Evolutionary conservation across 140 eudicot species (phyloP), one percentile per base, ranked within the genome.

Genomic region (Bidens hawaiensis): DNA sequence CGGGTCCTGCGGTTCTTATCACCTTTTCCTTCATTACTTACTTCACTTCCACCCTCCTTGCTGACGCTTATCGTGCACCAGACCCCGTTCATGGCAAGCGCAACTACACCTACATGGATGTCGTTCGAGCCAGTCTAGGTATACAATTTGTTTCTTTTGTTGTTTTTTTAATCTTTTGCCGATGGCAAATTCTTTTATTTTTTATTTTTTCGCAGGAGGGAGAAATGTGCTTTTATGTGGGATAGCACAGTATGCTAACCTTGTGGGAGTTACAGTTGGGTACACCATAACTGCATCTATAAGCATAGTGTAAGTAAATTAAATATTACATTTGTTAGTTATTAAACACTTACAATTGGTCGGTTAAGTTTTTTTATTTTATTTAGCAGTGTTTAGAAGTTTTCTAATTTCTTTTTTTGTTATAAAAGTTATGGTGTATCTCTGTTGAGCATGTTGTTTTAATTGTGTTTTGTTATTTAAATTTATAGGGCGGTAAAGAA

Each of bases 201-300:
- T 19, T 5, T 13, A 10, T 24, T 12, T 26, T 3, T 51, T 26
- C 0, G 8, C 60, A 89, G 97, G 97, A 31, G 97, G 97, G 4
- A 46, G 4, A n/a, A 85, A 89, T 78, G 95, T 89, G 41, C 78
- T 71, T 61, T 77, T 89, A 2, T 89, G 95, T 79, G 97, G 97
- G 41, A 30, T 89, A 6, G 95, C 95, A 28, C 97, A 89, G 72
- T 89, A 82, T 49, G 83, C 52, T 1, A 89, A 82, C 65, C 85
- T 89, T 7, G 53, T 89, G 4, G 97, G 97, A 5, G 74, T 83
- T 6, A 78, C 97, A 30, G 76, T 89, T 75, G 97, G 97, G n/a
- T 89, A 89, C 74, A 89, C 97, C 5, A 89, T 89, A 9, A 89
- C 97, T 18, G 95, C 95, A 0, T 89, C 97, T 16, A 89, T 89